Conservation (phyloP, 2,329 filamentous ascomycete genomes). For the Penicillium sp. region DNA sequence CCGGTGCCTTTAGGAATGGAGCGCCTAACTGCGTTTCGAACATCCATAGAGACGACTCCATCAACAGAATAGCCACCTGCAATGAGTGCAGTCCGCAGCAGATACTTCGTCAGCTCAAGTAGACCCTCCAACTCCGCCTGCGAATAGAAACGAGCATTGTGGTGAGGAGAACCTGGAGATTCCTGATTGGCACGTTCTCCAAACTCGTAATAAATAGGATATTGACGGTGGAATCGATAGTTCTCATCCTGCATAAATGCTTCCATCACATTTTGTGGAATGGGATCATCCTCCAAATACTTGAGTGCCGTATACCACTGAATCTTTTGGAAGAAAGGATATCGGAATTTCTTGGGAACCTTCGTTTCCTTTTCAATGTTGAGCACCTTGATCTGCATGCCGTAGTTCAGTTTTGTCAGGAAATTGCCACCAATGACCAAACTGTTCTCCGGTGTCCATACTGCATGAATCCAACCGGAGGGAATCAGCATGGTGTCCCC, state of each 20-base stretch:
- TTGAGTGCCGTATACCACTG: slow-evolving; percentile 67
- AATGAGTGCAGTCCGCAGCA: slow-evolving; percentile 63
- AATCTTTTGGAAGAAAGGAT: slow-evolving; percentile 67
- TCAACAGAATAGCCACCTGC: slow-evolving; percentile 59
- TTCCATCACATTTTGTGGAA: slow-evolving; percentile 57
- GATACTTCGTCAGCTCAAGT: slow-evolving; percentile 58
- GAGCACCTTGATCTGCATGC: slow-evolving; percentile 64
- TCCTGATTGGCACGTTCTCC: slow-evolving; percentile 54
- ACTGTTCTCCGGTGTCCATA: slow-evolving; percentile 69
- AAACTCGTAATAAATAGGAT: slow-evolving; percentile 59
- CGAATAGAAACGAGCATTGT: slow-evolving; percentile 62
- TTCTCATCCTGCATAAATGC: slow-evolving; percentile 56
- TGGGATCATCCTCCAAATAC: slow-evolving; percentile 63
- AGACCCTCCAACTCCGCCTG: slow-evolving; percentile 62
- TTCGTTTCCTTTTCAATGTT: slow-evolving; percentile 68
- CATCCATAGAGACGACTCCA: slow-evolving; percentile 58
- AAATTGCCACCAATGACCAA: slow-evolving; percentile 71
- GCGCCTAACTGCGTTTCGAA: slow-evolving; percentile 58
- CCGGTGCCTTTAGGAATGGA: slow-evolving; percentile 63
- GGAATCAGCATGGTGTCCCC: slow-evolving; percentile 71
- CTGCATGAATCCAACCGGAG: slow-evolving; percentile 70
- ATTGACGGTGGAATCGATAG: slow-evolving; percentile 53
- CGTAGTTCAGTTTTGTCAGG: slow-evolving; percentile 63
- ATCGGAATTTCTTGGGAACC: slow-evolving; percentile 64
- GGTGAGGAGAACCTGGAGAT: slow-evolving; percentile 52